A percentile compares a stretch with the other conserved stretches of the same genome.
Evolutionary conservation across 2,329 filamentous ascomycete species (phyloP).

Genomic region (Dactylellina drechsleri): DNA sequence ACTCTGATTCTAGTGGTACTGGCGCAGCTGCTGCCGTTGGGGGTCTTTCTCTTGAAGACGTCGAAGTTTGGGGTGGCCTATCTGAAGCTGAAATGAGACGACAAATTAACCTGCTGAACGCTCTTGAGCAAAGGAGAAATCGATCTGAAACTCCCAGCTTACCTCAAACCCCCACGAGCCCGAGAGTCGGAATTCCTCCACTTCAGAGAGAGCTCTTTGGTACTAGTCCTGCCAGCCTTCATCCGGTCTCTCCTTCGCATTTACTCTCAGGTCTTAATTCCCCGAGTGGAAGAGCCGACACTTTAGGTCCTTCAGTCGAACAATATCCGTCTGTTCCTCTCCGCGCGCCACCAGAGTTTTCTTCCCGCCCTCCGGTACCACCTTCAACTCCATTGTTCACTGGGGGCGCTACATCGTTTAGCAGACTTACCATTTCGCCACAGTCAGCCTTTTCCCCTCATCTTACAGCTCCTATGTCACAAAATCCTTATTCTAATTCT

Average conservation of each 20-base stretch:
- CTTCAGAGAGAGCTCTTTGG: conserved; percentile 4
- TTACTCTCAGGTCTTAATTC: background rate
- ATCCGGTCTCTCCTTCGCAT: too few relatives aligned
- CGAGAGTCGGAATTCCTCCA: background rate
- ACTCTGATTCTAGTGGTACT: background rate
- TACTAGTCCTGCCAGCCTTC: background rate
- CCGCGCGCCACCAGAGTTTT: too few relatives aligned
- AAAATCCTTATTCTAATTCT: too few relatives aligned
- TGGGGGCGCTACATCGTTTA: too few relatives aligned
- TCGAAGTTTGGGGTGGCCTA: conserved; percentile 35
- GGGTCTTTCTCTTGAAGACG: conserved; percentile 20
- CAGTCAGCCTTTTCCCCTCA: too few relatives aligned
- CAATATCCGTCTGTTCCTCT: background rate
- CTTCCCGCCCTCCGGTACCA: too few relatives aligned
- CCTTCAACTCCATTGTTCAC: too few relatives aligned
- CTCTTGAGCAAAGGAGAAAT: conserved; percentile 26
- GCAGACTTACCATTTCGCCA: too few relatives aligned
- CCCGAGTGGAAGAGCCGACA: background rate
- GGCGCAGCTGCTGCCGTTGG: background rate
- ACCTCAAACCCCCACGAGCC: background rate
- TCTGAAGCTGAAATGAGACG: conserved; percentile 41
- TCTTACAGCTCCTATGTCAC: too few relatives aligned
- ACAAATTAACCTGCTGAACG: conserved; percentile 39
- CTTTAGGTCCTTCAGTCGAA: background rate
- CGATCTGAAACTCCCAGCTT: background rate